phyloP scores from a whole-genome alignment of 805 yeast species.

The Candida boleticola region DNA sequence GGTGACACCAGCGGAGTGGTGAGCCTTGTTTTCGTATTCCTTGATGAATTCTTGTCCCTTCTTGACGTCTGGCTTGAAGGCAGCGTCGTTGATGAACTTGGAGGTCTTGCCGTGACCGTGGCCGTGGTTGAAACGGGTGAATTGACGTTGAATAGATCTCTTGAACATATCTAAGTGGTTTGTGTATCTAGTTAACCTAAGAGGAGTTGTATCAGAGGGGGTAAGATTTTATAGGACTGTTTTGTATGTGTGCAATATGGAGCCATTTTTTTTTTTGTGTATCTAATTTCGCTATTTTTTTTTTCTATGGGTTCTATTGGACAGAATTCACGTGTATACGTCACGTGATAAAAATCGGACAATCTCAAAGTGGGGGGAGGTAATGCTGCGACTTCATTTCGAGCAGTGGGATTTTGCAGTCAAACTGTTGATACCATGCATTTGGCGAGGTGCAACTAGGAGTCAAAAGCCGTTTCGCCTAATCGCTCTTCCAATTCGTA shows the following conservation, averaged over 20 bases:
- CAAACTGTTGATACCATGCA: too few relatives aligned
- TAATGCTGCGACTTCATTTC: too few relatives aligned
- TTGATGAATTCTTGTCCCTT: conserved; percentile 72
- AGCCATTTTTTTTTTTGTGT: conserved; percentile 5
- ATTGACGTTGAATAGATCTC: conserved; percentile 33
- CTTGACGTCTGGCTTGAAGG: conserved; percentile 48
- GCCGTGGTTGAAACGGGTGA: conserved; percentile 41
- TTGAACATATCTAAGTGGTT: too few relatives aligned
- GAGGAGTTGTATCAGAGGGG: too few relatives aligned
- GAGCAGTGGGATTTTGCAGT: too few relatives aligned
- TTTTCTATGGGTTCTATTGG: conserved; percentile 11
- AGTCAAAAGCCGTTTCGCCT: too few relatives aligned
- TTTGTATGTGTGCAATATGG: too few relatives aligned
- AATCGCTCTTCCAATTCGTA: too few relatives aligned
- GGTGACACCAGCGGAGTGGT: conserved; percentile 79
- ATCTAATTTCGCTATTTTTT: too few relatives aligned
- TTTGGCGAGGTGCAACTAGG: too few relatives aligned
- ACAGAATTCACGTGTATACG: conserved; percentile 18
- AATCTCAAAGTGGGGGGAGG: background rate
- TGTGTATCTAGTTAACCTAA: too few relatives aligned
- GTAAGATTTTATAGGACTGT: too few relatives aligned
- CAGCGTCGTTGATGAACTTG: conserved; percentile 38
- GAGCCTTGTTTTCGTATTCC: conserved; percentile 59
- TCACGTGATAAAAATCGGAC: conserved; percentile 6
- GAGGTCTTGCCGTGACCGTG: conserved; percentile 38